Conservation (phyloP, 345 rosid genomes). For the Rhizophora mangle region DNA sequence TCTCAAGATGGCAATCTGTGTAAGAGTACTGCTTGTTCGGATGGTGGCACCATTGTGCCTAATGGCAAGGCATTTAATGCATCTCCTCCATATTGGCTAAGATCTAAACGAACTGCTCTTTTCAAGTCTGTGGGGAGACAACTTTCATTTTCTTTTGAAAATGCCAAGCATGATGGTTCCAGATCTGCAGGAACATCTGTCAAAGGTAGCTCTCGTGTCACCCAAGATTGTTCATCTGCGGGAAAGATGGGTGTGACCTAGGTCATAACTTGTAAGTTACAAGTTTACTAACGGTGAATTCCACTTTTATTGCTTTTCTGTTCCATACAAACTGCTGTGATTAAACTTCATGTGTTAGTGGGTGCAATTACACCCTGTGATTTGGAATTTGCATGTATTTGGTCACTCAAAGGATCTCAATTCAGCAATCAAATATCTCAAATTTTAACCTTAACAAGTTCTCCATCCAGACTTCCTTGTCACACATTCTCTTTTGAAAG, state of each 20-base stretch:
- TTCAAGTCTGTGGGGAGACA: constrained; percentile 84
- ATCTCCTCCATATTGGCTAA: constrained; percentile 88
- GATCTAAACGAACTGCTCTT: constrained; percentile 69
- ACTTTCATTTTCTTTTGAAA: constrained; percentile 67
- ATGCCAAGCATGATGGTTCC: constrained; percentile 34
- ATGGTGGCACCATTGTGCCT: constrained; percentile 29
- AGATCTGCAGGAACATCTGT: constrained; percentile 37
- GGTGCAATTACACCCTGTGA: neutral
- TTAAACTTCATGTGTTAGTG: constrained; percentile 16
- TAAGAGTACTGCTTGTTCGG: constrained; percentile 38
- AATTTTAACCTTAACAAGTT: too few species aligned
- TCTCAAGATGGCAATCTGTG: constrained; percentile 33
- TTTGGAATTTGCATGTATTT: neutral
- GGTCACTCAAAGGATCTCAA: too few species aligned
- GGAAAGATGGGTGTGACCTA: constrained; percentile 38
- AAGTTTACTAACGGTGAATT: constrained; percentile 16
- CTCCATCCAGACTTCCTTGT: too few species aligned
- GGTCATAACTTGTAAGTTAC: constrained; percentile 37
- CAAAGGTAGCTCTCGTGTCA: constrained; percentile 31
- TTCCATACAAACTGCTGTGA: neutral
- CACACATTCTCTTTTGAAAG: too few species aligned
- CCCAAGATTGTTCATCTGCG: constrained; percentile 34
- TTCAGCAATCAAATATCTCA: too few species aligned
- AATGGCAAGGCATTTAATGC: constrained; percentile 56
- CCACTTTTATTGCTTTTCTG: neutral